These are phyloP conservation scores for Nicotiana rustica DNA, from an alignment of 305 asterid genomes.

Conservation along the genomic window DNA sequence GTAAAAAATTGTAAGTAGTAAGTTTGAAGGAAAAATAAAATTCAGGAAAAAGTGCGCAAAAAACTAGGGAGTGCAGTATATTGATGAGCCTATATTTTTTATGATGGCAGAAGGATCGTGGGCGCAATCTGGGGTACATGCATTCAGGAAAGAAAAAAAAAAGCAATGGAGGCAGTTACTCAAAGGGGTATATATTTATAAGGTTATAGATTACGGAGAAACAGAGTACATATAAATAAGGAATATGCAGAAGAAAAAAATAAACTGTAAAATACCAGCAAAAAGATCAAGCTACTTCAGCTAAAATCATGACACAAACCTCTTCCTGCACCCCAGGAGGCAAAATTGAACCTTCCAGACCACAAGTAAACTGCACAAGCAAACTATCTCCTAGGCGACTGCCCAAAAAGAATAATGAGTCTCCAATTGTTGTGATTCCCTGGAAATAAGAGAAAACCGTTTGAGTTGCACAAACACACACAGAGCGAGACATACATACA, in stretches of 20 bases:
- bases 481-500: not conserved
- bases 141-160: not conserved
- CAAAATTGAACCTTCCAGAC: conserved; percentile 67
- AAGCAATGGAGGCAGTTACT: not conserved
- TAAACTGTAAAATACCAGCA: conserved; percentile 13
- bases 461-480: conserved; percentile 32
- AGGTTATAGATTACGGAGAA: not conserved
- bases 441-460: conserved; percentile 42
- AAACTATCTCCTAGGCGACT: conserved; percentile 98
- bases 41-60: not conserved
- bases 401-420: conserved; percentile 89
- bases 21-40: conserved; percentile 24
- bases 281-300: conserved; percentile 27
- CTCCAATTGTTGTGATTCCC: conserved; percentile 90
- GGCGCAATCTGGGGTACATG: not conserved
- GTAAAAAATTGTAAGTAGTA: not conserved
- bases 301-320: conserved; percentile 55
- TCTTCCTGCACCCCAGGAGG: conserved; percentile 86
- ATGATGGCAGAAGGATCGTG: not conserved
- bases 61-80: conserved; percentile 3
- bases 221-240: not conserved
- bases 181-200: conserved; percentile 16
- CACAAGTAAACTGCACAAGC: conserved; percentile 90
- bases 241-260: not conserved
- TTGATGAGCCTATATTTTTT: not conserved